A percentile compares a stretch with the other conserved stretches of the same genome.
phyloP scores from a whole-genome alignment of 1,284 basidiomycete species.

The Naganishia sp. region DNA sequence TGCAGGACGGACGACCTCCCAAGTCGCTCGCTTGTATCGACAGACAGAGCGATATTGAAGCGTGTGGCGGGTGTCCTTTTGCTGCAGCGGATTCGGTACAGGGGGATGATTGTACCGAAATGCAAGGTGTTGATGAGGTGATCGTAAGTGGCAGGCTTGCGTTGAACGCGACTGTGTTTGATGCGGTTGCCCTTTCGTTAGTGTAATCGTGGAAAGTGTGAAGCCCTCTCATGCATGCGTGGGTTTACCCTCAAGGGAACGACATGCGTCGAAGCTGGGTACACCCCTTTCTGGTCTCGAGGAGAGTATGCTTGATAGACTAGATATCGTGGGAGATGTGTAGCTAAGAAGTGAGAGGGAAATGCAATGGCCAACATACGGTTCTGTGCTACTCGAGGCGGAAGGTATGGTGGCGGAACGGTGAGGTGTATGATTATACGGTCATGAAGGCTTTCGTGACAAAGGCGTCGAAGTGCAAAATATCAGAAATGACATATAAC shows the following conservation, averaged over 20 bases:
- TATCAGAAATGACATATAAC: too few species aligned
- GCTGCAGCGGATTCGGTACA: neutral
- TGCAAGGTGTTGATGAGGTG: slow-evolving; percentile 19
- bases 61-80: slow-evolving; percentile 12
- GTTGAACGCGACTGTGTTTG: neutral
- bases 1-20: slow-evolving; percentile 1
- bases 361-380: too few species aligned
- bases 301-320: neutral
- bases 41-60: slow-evolving; percentile 7
- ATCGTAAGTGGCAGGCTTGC: neutral
- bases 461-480: too few species aligned
- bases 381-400: too few species aligned
- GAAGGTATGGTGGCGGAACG: too few species aligned
- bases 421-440: too few species aligned
- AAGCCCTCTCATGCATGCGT: slow-evolving; percentile 18
- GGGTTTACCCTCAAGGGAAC: slow-evolving; percentile 6
- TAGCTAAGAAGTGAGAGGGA: too few species aligned
- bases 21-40: slow-evolving; percentile 12
- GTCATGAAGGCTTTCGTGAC: too few species aligned
- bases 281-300: slow-evolving; percentile 10
- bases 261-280: neutral
- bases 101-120: slow-evolving; percentile 10
- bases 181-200: neutral
- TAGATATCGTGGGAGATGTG: neutral
- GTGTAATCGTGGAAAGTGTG: slow-evolving; percentile 8